Conservation (phyloP, 331 rosid species). For the Pyracantha coccinea region DNA sequence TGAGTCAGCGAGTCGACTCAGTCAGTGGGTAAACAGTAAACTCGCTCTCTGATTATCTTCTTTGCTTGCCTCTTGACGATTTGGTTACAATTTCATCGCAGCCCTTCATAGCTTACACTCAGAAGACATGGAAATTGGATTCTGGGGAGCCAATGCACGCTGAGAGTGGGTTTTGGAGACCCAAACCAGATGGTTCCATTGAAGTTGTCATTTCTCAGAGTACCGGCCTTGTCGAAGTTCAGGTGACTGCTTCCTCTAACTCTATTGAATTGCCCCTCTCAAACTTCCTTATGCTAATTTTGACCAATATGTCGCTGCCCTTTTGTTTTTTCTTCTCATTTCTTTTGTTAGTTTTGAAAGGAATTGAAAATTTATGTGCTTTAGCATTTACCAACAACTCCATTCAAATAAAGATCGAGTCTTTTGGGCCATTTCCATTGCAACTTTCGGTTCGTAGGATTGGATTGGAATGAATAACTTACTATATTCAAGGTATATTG, state of each 20-base stretch:
- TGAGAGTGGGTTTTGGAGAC: slow-evolving; percentile 89
- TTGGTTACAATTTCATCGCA: slow-evolving; percentile 1
- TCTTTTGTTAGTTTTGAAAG: background rate
- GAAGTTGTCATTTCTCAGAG: slow-evolving; percentile 88
- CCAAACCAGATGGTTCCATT: slow-evolving; percentile 66
- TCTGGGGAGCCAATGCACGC: slow-evolving; percentile 91
- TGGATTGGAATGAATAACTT: too few relatives aligned
- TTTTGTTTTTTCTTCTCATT: background rate
- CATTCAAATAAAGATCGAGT: background rate
- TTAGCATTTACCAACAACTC: background rate
- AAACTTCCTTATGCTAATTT: background rate
- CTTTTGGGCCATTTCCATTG: background rate
- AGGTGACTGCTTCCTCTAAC: slow-evolving; percentile 27
- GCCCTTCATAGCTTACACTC: slow-evolving; percentile 73
- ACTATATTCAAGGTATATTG: too few relatives aligned
- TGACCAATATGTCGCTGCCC: background rate
- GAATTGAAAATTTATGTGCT: background rate
- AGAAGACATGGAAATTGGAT: slow-evolving; percentile 79
- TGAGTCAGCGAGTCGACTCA: background rate
- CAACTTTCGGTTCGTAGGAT: background rate
- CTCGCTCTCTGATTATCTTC: background rate
- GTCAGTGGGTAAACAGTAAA: background rate
- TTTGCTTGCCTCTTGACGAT: background rate
- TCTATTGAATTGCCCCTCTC: background rate
- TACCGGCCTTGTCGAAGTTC: slow-evolving; percentile 86